Conservation (phyloP, 2,329 filamentous ascomycete genomes). For the Pestalotiopsis fici region DNA sequence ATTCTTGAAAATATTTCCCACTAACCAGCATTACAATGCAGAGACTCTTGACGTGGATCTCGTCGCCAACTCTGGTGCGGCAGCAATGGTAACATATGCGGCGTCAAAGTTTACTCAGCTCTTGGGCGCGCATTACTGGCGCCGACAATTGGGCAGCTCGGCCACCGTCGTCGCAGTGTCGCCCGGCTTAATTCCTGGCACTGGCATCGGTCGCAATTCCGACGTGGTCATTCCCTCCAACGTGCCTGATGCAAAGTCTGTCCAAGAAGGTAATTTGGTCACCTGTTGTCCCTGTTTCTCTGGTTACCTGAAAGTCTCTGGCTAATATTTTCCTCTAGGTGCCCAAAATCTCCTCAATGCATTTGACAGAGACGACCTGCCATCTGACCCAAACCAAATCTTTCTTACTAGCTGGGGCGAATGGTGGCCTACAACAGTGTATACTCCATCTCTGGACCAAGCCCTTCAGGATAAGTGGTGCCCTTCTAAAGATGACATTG, state of each 20-base stretch:
- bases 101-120: slow-evolving; percentile 53
- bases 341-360: slow-evolving; percentile 46
- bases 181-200: slow-evolving; percentile 52
- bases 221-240: slow-evolving; percentile 27
- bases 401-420: slow-evolving; percentile 59
- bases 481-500: slow-evolving; percentile 47
- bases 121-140: slow-evolving; percentile 57
- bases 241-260: slow-evolving; percentile 47
- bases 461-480: slow-evolving; percentile 53
- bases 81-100: slow-evolving; percentile 33
- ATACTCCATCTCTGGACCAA: slow-evolving; percentile 42
- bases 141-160: slow-evolving; percentile 45
- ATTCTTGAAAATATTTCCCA: not conserved
- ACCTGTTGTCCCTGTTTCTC: no score
- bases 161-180: slow-evolving; percentile 53
- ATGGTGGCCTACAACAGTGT: slow-evolving; percentile 51
- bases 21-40: not conserved
- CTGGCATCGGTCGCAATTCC: slow-evolving; percentile 37
- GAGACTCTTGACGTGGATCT: slow-evolving; percentile 23
- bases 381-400: slow-evolving; percentile 51
- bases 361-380: slow-evolving; percentile 45
- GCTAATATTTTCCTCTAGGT: slow-evolving; percentile 29
- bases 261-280: slow-evolving; percentile 41
- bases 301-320: not conserved
- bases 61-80: slow-evolving; percentile 35